Evolutionary conservation across 192 early-diverging fungal genomes (phyloP), one percentile per base, ranked within the genome.

Genomic region (Mortierella hygrophila): DNA sequence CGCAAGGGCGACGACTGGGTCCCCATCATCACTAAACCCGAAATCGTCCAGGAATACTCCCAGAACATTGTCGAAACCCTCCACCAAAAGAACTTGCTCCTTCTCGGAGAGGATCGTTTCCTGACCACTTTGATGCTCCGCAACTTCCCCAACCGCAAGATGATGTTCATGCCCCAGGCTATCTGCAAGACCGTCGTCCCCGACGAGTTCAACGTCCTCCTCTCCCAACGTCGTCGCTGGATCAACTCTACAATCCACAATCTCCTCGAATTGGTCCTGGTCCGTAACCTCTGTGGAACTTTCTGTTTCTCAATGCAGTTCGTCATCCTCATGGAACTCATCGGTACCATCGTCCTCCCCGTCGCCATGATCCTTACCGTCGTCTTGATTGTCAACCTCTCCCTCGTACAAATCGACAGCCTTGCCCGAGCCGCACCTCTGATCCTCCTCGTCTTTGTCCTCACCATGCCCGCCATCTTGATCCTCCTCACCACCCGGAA

Each of bases 211-310:
- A 92, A 88, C 42, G 95, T 96, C 26, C 89, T 99, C 72, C 88
- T 99, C 52, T 97, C 95, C 46, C 98, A 99, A 83, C 90, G 98
- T 49, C 93, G 98, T 75, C 94, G 98, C 29, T 99, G 98, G 98
- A 99, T 99, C 89, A 99, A 99, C 87, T 96, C 95, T 44, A 99
- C 98, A 3, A 96, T 99, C 77, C 97, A 99, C 85, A 99, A 99
- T 82, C 90, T 99, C 76, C 80, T 98, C 74, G 97, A 98, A 88
- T 88, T 99, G 82, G 94, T 99, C 29, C 94, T 96, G 42, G 97
- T 99, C 44, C 92, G 95, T 68, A 97, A 98, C 86, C 90, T 99
- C 70, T 99, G 98, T 89, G 98, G 98, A 38, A 98, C 96, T 0
- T 99, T 99, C 89, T 99, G 98, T 80, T 96, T 99, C 84, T 97